Conservation (phyloP, 2,329 filamentous ascomycete species). For the Alternaria sp. region DNA sequence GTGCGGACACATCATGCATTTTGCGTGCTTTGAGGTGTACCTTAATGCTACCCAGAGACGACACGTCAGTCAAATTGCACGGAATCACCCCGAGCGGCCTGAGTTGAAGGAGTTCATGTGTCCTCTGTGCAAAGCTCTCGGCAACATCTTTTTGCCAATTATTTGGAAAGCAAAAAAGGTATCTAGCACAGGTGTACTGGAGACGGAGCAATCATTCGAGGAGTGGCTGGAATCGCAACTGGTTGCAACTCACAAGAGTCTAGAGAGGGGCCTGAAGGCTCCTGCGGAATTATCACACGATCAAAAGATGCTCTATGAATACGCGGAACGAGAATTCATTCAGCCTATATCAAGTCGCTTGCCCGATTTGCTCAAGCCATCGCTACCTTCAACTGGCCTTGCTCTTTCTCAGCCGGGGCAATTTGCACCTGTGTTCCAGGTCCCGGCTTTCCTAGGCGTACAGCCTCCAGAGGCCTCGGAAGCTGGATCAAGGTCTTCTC, state of each 20-base stretch:
- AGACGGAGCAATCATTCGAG: slow-evolving; percentile 67
- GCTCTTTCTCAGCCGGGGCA: slow-evolving; percentile 15
- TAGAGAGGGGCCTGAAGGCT: slow-evolving; percentile 42
- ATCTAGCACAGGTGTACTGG: slow-evolving; percentile 76
- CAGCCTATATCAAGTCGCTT: slow-evolving; percentile 58
- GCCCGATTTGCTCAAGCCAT: slow-evolving; percentile 45
- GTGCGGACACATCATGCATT: slow-evolving; percentile 99
- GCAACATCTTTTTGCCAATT: slow-evolving; percentile 93
- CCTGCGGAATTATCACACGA: slow-evolving; percentile 47
- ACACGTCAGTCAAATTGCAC: slow-evolving; percentile 90
- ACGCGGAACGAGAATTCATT: slow-evolving; percentile 61
- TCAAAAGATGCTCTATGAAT: slow-evolving; percentile 61
- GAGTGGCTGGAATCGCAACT: slow-evolving; percentile 70
- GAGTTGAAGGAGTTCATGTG: slow-evolving; percentile 90
- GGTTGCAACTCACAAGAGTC: slow-evolving; percentile 62
- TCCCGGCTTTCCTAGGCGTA: slow-evolving; percentile 43
- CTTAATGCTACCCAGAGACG: slow-evolving; percentile 82
- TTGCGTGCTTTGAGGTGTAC: slow-evolving; percentile 91
- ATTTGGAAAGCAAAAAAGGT: slow-evolving; percentile 95
- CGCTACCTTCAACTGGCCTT: slow-evolving; percentile 28
- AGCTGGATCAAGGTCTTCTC: slow-evolving; percentile 33
- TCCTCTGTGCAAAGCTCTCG: slow-evolving; percentile 93
- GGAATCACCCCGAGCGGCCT: slow-evolving; percentile 87
- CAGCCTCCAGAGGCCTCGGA: slow-evolving; percentile 38
- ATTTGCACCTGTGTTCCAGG: slow-evolving; percentile 37